These are phyloP conservation scores for Trichoderma atrobrunneum DNA, from an alignment of 2,329 filamentous ascomycete genomes.

Conservation along the genomic window DNA sequence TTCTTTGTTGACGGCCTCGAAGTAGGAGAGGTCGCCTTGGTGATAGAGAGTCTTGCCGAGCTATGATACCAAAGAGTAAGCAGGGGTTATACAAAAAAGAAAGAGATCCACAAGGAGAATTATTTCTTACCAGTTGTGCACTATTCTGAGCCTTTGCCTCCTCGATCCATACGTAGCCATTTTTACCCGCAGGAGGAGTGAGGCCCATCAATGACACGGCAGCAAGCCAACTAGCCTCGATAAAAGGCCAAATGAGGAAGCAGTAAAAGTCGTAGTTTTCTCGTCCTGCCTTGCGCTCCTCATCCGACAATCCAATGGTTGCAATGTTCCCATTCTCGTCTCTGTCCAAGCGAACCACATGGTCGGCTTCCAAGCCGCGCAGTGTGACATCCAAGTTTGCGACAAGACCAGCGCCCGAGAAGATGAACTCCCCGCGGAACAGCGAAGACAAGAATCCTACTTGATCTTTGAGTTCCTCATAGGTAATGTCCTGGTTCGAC, in stretches of 20 bases:
- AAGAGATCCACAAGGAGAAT: background rate
- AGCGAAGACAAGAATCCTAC: conserved; percentile 88
- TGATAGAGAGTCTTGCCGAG: conserved; percentile 96
- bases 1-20: conserved; percentile 98
- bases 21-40: conserved; percentile 94
- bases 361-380: conserved; percentile 70
- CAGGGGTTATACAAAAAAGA: background rate
- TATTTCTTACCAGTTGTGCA: conserved; percentile 67
- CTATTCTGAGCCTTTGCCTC: conserved; percentile 73
- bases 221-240: conserved; percentile 90
- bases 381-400: conserved; percentile 80
- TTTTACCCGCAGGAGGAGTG: conserved; percentile 62
- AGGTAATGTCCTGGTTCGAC: conserved; percentile 73
- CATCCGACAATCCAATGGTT: conserved; percentile 69
- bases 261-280: conserved; percentile 99
- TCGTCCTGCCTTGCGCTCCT: conserved; percentile 73
- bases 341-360: conserved; percentile 67
- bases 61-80: conserved; percentile 38
- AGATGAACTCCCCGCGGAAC: conserved; percentile 96
- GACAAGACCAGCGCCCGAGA: conserved; percentile 78
- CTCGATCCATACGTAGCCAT: conserved; percentile 75
- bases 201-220: conserved; percentile 85
- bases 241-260: conserved; percentile 97
- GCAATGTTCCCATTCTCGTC: conserved; percentile 55
- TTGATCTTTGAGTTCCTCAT: conserved; percentile 69